Evolutionary conservation across 2,329 filamentous ascomycete species (phyloP).

Genomic region (Akanthomyces lecanii): DNA sequence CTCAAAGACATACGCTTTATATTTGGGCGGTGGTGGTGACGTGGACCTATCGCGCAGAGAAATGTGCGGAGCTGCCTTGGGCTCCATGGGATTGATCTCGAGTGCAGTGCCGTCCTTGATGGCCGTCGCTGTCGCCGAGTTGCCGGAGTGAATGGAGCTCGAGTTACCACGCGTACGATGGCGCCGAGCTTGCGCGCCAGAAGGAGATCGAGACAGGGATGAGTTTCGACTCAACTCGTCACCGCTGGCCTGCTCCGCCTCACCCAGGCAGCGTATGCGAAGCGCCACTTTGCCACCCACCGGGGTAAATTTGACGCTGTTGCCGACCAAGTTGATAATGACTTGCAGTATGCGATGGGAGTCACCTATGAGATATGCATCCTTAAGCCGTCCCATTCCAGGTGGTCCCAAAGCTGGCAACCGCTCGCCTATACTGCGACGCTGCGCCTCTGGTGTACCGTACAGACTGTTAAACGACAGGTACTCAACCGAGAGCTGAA

Average conservation of each 20-base stretch:
- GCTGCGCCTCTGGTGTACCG: constrained; percentile 3
- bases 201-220: constrained; percentile 6
- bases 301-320: constrained; percentile 88
- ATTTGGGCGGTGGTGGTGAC: constrained; percentile 25
- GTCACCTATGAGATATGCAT: constrained; percentile 87
- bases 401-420: constrained; percentile 1
- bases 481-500: constrained; percentile 69
- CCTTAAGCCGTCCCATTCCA: constrained; percentile 62
- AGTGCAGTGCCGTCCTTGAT: constrained; percentile 14
- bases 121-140: background rate
- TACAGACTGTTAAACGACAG: background rate
- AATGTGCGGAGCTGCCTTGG: background rate
- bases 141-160: constrained; percentile 9
- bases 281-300: constrained; percentile 70
- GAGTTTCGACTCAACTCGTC: constrained; percentile 8
- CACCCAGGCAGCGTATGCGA: constrained; percentile 68
- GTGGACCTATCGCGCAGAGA: background rate
- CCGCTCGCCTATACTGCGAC: constrained; percentile 1
- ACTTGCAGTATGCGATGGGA: constrained; percentile 87
- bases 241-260: constrained; percentile 31
- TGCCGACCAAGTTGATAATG: constrained; percentile 87
- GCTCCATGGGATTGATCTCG: constrained; percentile 15
- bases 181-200: background rate
- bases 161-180: constrained; percentile 6
- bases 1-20: constrained; percentile 70